Conservation (phyloP, 2,329 filamentous ascomycete genomes). For the Arthrocladium fulminans region DNA sequence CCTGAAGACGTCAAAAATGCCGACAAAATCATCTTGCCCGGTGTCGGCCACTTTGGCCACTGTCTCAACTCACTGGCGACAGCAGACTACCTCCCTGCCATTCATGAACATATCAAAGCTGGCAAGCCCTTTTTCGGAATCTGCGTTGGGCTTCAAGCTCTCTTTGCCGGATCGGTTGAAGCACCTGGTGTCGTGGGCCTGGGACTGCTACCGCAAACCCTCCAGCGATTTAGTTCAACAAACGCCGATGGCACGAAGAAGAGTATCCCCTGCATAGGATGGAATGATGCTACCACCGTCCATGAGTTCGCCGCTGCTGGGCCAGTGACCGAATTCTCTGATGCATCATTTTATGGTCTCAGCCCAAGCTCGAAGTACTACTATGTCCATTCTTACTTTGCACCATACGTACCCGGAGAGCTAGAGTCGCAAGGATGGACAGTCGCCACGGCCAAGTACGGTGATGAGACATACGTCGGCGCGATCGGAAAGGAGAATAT, state of each 20-base stretch:
- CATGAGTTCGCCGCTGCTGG: constrained; percentile 17
- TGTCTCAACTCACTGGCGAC: constrained; percentile 76
- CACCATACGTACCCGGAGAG: constrained; percentile 61
- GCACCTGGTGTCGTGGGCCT: constrained; percentile 63
- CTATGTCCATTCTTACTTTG: constrained; percentile 93
- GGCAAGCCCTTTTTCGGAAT: constrained; percentile 99
- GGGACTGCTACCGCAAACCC: constrained; percentile 59
- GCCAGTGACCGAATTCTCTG: constrained; percentile 7
- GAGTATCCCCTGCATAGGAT: constrained; percentile 96
- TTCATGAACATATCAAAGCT: constrained; percentile 70
- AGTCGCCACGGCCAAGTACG: constrained; percentile 84
- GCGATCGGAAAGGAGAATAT: constrained; percentile 79
- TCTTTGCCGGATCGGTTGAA: constrained; percentile 81
- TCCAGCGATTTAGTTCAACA: constrained; percentile 62
- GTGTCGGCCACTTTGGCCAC: constrained; percentile 96
- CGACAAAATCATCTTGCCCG: constrained; percentile 91
- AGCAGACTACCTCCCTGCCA: constrained; percentile 74
- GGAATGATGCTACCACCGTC: constrained; percentile 76
- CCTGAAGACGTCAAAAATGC: constrained; percentile 78
- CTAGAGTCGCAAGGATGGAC: constrained; percentile 79
- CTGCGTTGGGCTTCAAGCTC: constrained; percentile 84
- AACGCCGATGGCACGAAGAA: constrained; percentile 17
- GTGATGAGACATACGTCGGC: constrained; percentile 80
- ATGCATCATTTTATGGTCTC: constrained; percentile 65
- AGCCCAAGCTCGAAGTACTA: constrained; percentile 86